Evolutionary conservation across 164 flowering plant species (phyloP).

Genomic region (Kingdonia uniflora): DNA sequence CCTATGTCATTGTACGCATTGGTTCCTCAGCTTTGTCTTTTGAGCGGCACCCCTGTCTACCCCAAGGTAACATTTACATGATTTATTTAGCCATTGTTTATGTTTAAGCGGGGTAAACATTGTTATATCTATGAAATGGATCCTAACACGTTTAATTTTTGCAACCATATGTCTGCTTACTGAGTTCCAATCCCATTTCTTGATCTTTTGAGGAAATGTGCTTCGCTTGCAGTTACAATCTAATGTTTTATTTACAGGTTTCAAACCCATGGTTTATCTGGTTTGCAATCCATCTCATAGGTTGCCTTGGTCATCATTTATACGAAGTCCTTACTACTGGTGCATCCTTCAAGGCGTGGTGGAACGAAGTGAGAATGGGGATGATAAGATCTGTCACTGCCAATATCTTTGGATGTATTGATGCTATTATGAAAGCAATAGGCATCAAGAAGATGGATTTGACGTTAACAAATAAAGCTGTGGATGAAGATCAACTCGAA

Average conservation of each 20-base stretch:
- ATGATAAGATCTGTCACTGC: slow-evolving; percentile 16
- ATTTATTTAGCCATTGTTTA: background rate
- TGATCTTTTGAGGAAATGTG: too few relatives aligned
- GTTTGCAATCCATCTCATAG: slow-evolving; percentile 11
- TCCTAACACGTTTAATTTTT: background rate
- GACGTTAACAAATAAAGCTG: slow-evolving; percentile 23
- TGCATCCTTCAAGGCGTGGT: slow-evolving; percentile 12
- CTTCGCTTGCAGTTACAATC: too few relatives aligned
- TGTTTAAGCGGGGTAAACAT: background rate
- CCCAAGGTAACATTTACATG: slow-evolving; percentile 14
- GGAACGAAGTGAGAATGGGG: slow-evolving; percentile 16
- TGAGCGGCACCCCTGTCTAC: slow-evolving; percentile 11
- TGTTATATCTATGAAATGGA: background rate
- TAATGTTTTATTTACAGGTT: slow-evolving; percentile 19
- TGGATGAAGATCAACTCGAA: slow-evolving; percentile 13
- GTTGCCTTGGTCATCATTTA: slow-evolving; percentile 9
- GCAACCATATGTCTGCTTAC: background rate
- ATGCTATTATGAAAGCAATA: slow-evolving; percentile 7
- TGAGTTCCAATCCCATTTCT: too few relatives aligned
- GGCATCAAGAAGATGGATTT: slow-evolving; percentile 20
- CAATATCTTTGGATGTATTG: slow-evolving; percentile 11
- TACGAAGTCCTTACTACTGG: slow-evolving; percentile 11
- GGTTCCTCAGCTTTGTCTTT: slow-evolving; percentile 16
- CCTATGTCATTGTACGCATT: slow-evolving; percentile 6
- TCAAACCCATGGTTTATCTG: slow-evolving; percentile 21